Conservation (phyloP, 2,329 filamentous ascomycete genomes). For the Incumbomyces lentus region DNA sequence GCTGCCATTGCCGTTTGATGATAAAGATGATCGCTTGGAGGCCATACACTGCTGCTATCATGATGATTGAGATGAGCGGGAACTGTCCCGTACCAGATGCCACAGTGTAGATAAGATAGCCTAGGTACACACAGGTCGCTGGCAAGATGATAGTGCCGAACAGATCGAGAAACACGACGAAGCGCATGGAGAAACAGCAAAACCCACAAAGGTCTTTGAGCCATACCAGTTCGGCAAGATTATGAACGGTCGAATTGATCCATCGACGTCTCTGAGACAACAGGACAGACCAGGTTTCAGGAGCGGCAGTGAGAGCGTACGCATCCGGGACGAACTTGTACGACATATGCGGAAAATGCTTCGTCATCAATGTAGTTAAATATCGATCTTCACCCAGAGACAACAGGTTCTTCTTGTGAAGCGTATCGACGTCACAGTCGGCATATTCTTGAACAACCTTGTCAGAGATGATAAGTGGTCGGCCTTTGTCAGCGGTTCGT, state of each 20-base stretch:
- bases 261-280: slow-evolving; percentile 96
- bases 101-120: slow-evolving; percentile 73
- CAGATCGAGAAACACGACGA: slow-evolving; percentile 89
- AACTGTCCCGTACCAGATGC: slow-evolving; percentile 61
- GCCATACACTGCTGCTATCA: slow-evolving; percentile 87
- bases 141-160: slow-evolving; percentile 87
- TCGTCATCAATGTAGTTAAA: slow-evolving; percentile 94
- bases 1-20: slow-evolving; percentile 94
- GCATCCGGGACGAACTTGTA: slow-evolving; percentile 95
- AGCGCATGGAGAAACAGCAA: slow-evolving; percentile 97
- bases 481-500: slow-evolving; percentile 84
- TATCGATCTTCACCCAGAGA: slow-evolving; percentile 95
- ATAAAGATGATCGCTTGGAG: slow-evolving; percentile 95
- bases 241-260: slow-evolving; percentile 99
- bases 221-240: slow-evolving; percentile 79
- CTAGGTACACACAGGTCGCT: slow-evolving; percentile 76
- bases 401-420: slow-evolving; percentile 89
- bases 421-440: slow-evolving; percentile 79
- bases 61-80: slow-evolving; percentile 69
- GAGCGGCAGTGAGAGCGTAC: slow-evolving; percentile 85
- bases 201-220: slow-evolving; percentile 94
- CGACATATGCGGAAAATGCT: slow-evolving; percentile 88
- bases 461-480: slow-evolving; percentile 87
- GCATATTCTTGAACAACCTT: slow-evolving; percentile 79
- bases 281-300: slow-evolving; percentile 85